Evolutionary conservation across 805 yeast species (phyloP), one percentile per base, ranked within the genome.

Genomic region (Wickerhamia fluorescens): DNA sequence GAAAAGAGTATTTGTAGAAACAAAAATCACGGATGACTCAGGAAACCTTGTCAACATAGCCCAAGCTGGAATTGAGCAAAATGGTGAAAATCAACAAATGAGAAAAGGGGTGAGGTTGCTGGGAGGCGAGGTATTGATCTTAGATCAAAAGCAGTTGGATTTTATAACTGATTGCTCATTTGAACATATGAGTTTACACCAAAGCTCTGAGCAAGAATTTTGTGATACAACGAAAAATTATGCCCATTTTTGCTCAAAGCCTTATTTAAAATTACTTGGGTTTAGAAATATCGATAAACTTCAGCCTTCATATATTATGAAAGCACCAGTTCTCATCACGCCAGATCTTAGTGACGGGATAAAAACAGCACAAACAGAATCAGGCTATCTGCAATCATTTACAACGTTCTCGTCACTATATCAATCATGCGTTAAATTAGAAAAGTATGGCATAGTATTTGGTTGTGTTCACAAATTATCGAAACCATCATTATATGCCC

Each of bases 361-460:
- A 15, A 48, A 39, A 14, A 32, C 50, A 4, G 24, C 46, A 8
- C 28, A 42, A 4, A 32, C 41, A 5, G 44, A 36, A 14, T 73
- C 70, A 1, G 66, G 66, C 0, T 71, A 60, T 35, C 53, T 66
- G 15, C 83, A 88, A 15, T 82, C 95, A 1, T 58, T 67, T 15
- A 57, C 72, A 17, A 78, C 89, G 0, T 71, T 87, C 43, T 63
- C 83, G 1, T 69, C 87, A 0, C 53, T 89, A 8, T 83, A 74
- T 45, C 75, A 73, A 33, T 66, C 77, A 3, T 54, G 92, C 53
- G 47, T 56, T 4, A 63, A 64, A 26, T 58, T 67, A 23, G 45
- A 64, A 2, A 70, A 71, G 42, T 75, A 69, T 42, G 92, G 83
- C 0, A 54, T 89, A 6, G 69, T 82, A 4, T 85, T 86, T 76